Conservation (phyloP, 106 monocot species). For the Posidonia australis region DNA sequence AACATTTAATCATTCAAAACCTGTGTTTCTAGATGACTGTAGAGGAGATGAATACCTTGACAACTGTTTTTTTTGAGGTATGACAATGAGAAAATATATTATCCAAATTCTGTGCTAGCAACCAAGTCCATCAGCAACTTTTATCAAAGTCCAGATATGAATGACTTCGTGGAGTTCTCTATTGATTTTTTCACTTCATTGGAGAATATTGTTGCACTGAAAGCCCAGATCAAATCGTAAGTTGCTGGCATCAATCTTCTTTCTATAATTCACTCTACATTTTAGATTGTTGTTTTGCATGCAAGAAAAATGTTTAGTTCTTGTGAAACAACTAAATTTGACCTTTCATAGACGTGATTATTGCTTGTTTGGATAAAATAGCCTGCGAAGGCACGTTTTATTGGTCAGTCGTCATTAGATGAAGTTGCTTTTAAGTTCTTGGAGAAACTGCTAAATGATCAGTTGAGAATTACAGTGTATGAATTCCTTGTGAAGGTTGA, state of each 20-base stretch:
- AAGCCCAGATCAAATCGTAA: conserved; percentile 68
- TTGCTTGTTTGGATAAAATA: too few species aligned
- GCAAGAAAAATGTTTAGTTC: neutral
- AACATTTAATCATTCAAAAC: neutral
- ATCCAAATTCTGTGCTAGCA: conserved; percentile 73
- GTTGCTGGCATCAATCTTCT: conserved; percentile 5
- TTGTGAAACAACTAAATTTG: too few species aligned
- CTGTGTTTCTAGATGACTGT: conserved; percentile 62
- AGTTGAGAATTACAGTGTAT: too few species aligned
- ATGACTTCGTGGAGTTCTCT: conserved; percentile 63
- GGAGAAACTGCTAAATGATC: neutral
- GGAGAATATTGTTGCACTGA: conserved; percentile 71
- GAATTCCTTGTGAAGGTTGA: too few species aligned
- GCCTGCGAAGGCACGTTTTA: too few species aligned
- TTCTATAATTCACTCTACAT: neutral
- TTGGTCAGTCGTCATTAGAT: too few species aligned
- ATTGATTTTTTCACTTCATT: conserved; percentile 73
- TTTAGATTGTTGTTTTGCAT: too few species aligned
- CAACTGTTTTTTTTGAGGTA: conserved; percentile 75
- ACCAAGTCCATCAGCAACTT: conserved; percentile 95
- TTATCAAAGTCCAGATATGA: conserved; percentile 93
- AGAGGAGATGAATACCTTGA: conserved; percentile 96
- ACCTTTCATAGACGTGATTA: too few species aligned
- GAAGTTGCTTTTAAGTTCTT: neutral
- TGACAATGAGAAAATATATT: conserved; percentile 93